Conservation (phyloP, 306 rosid species). For the Comarum palustre region DNA sequence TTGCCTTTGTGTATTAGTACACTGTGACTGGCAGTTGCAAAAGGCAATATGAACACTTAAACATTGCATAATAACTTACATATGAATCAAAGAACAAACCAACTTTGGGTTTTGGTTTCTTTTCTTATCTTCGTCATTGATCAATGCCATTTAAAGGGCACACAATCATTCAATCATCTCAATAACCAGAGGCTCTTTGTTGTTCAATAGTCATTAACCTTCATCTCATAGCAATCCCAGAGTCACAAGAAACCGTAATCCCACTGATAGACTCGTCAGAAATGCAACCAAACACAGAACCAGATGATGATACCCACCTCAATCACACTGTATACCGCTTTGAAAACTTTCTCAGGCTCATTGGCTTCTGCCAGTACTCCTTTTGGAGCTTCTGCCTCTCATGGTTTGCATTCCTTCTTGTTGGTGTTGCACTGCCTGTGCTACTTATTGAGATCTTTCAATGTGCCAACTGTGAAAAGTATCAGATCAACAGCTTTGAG, state of each 20-base stretch:
- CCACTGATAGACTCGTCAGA: conserved; percentile 15
- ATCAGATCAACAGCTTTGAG: conserved; percentile 43
- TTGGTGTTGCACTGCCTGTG: conserved; percentile 36
- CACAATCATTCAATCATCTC: neutral
- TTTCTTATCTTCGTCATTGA: neutral
- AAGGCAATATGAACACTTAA: neutral
- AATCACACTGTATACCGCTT: conserved; percentile 25
- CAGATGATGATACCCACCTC: conserved; percentile 16
- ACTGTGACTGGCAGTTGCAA: neutral
- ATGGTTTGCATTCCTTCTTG: conserved; percentile 39
- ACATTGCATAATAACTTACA: neutral
- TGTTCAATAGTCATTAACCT: neutral
- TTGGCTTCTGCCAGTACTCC: conserved; percentile 38
- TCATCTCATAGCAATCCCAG: conserved; percentile 8
- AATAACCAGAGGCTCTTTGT: neutral
- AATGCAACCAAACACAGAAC: conserved; percentile 3
- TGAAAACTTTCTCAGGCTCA: conserved; percentile 30
- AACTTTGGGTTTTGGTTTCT: neutral
- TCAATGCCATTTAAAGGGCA: neutral
- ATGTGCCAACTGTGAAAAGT: conserved; percentile 30
- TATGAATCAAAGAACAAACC: neutral
- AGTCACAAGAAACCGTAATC: conserved; percentile 14
- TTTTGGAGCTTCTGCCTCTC: conserved; percentile 32
- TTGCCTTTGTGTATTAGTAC: neutral
- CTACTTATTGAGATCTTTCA: conserved; percentile 7